These are phyloP conservation scores for Mycosphaerella arachidis DNA, from an alignment of 2,329 filamentous ascomycete species.

Conservation along the genomic window DNA sequence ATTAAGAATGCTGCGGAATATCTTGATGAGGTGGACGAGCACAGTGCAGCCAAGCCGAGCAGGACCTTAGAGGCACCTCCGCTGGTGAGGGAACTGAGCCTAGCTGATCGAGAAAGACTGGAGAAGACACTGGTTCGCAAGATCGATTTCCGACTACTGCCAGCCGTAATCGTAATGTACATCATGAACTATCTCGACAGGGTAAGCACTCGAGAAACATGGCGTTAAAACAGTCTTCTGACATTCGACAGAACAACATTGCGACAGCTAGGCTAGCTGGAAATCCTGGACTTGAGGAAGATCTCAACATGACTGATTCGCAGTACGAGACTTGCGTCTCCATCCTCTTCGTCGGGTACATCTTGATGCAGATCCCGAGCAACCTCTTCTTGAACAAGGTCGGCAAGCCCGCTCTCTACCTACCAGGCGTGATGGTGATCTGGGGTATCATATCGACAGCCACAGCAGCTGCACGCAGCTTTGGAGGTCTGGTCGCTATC, in stretches of 20 bases:
- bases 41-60: slow-evolving; percentile 10
- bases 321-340: slow-evolving; percentile 45
- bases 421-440: slow-evolving; percentile 32
- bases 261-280: slow-evolving; percentile 27
- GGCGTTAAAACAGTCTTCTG: not conserved
- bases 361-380: slow-evolving; percentile 35
- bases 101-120: slow-evolving; percentile 13
- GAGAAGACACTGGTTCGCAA: slow-evolving; percentile 62
- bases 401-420: slow-evolving; percentile 32
- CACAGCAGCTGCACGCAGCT: slow-evolving; percentile 34
- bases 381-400: slow-evolving; percentile 37
- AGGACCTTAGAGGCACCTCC: slow-evolving; percentile 15
- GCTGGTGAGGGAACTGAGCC: slow-evolving; percentile 14
- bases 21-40: slow-evolving; percentile 17
- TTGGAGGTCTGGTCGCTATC: slow-evolving; percentile 34
- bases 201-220: slow-evolving; percentile 6
- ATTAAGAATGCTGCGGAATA: slow-evolving; percentile 16
- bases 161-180: slow-evolving; percentile 69
- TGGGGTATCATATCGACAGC: slow-evolving; percentile 34
- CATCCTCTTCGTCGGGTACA: slow-evolving; percentile 41
- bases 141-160: slow-evolving; percentile 64
- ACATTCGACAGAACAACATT: slow-evolving; percentile 23
- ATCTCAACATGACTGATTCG: slow-evolving; percentile 41
- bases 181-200: slow-evolving; percentile 67
- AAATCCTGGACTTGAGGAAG: slow-evolving; percentile 42